phyloP scores from a whole-genome alignment of 2,329 filamentous ascomycete species.

The Colletotrichum orchidophilum region DNA sequence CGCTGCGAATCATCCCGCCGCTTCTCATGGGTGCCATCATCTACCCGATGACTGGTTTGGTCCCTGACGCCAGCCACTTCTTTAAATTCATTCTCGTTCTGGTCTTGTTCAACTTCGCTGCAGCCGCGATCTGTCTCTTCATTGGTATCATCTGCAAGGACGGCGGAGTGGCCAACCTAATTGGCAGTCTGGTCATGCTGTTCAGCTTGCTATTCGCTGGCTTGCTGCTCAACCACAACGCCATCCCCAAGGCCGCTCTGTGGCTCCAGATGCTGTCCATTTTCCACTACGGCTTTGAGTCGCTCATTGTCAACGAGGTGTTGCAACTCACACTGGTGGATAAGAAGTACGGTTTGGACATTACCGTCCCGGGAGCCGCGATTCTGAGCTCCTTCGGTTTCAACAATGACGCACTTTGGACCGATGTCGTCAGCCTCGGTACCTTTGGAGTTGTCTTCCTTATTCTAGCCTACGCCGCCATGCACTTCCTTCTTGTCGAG shows the following conservation, averaged over 20 bases:
- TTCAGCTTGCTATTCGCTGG: constrained; percentile 96
- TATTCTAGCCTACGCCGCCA: constrained; percentile 86
- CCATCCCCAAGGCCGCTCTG: constrained; percentile 83
- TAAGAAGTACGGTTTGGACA: constrained; percentile 95
- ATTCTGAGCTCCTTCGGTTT: constrained; percentile 97
- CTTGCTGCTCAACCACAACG: constrained; percentile 92
- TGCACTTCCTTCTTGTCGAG: constrained; percentile 94
- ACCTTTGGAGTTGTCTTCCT: constrained; percentile 87
- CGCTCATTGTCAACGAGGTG: constrained; percentile 96
- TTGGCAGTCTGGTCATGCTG: constrained; percentile 95
- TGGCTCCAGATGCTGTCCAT: constrained; percentile 96
- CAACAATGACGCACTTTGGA: constrained; percentile 85
- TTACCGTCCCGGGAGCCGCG: constrained; percentile 92
- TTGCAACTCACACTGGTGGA: constrained; percentile 89
- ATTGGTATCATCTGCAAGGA: constrained; percentile 97
- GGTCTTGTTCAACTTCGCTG: constrained; percentile 94
- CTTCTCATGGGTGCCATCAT: constrained; percentile 95
- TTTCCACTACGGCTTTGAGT: constrained; percentile 98
- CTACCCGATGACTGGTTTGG: constrained; percentile 96
- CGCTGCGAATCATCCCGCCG: constrained; percentile 91
- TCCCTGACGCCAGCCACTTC: constrained; percentile 84
- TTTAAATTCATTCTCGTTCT: constrained; percentile 91
- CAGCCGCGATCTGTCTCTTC: constrained; percentile 92
- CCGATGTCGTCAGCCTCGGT: constrained; percentile 82
- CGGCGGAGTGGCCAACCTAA: constrained; percentile 87